Percentiles rank a stretch among this genome's conserved stretches.
phyloP scores from a whole-genome alignment of 257 asterid species.

The Rhazya stricta region DNA sequence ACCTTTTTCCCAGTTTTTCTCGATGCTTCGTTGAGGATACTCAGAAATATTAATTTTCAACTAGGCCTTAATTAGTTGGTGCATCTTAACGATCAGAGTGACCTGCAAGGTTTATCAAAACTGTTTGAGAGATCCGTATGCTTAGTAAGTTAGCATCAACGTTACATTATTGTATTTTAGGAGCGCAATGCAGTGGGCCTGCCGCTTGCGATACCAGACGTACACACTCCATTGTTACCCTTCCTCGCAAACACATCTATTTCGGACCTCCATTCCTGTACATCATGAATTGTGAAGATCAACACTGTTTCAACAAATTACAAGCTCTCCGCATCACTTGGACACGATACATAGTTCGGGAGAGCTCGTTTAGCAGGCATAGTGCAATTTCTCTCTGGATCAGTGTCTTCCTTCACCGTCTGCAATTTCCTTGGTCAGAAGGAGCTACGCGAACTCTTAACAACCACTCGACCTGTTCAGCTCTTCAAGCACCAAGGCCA shows the following conservation, averaged over 20 bases:
- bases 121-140: neutral
- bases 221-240: neutral
- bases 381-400: neutral
- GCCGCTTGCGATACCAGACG: neutral
- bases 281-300: conserved; percentile 2
- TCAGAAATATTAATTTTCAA: neutral
- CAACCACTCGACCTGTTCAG: conserved; percentile 22
- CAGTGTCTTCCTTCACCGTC: neutral
- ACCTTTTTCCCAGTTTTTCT: neutral
- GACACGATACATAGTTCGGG: neutral
- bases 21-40: neutral
- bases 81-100: neutral
- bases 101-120: neutral
- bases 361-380: too few relatives aligned
- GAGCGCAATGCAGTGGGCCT: neutral
- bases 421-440: neutral
- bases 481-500: conserved; percentile 48
- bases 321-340: neutral
- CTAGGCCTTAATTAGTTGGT: neutral
- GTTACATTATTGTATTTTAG: neutral
- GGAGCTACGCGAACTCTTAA: neutral
- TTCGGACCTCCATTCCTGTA: neutral
- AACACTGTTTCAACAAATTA: neutral
- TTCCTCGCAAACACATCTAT: neutral
- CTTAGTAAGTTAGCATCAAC: neutral